These are phyloP conservation scores for Aspergillus ostianus DNA, from an alignment of 495 filamentous ascomycete genomes.

Conservation along the genomic window DNA sequence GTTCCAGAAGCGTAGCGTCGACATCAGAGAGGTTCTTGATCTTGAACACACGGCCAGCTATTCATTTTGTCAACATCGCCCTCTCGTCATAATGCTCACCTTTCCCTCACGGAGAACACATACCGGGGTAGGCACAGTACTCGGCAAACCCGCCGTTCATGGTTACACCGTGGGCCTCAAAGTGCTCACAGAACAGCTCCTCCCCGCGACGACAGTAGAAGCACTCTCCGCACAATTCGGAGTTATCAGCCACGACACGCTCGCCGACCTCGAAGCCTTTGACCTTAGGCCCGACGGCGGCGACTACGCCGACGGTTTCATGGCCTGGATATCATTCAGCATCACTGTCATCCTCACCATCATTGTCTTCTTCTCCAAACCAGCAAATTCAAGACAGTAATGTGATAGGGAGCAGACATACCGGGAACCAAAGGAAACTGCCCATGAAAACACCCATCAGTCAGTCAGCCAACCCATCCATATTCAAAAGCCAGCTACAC, in stretches of 20 bases:
- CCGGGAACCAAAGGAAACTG: constrained; percentile 58
- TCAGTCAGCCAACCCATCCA: not conserved
- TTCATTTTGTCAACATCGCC: constrained; percentile 22
- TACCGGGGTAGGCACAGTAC: constrained; percentile 53
- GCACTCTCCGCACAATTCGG: constrained; percentile 67
- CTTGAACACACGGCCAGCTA: constrained; percentile 65
- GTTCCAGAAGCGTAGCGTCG: constrained; percentile 71
- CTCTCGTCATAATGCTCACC: not conserved
- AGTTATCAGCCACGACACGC: constrained; percentile 56
- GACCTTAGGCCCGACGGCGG: constrained; percentile 55
- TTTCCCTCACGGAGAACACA: not conserved
- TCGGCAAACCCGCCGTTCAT: constrained; percentile 71
- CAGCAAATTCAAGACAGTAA: not conserved
- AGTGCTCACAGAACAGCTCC: constrained; percentile 68
- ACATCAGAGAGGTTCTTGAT: constrained; percentile 68
- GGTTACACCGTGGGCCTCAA: constrained; percentile 62
- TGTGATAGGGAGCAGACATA: constrained; percentile 5
- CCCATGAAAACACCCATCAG: not conserved
- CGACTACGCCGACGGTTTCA: constrained; percentile 52
- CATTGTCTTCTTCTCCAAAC: not conserved
- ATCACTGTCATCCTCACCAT: constrained; percentile 5
- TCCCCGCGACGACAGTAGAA: constrained; percentile 73
- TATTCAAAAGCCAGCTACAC: not conserved
- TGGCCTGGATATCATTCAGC: no score
- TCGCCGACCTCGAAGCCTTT: constrained; percentile 64